A percentile compares a stretch with the other conserved stretches of the same genome.
Conservation (phyloP, 1,284 basidiomycete species). For the Microbotryum silenes-acaulis region DNA sequence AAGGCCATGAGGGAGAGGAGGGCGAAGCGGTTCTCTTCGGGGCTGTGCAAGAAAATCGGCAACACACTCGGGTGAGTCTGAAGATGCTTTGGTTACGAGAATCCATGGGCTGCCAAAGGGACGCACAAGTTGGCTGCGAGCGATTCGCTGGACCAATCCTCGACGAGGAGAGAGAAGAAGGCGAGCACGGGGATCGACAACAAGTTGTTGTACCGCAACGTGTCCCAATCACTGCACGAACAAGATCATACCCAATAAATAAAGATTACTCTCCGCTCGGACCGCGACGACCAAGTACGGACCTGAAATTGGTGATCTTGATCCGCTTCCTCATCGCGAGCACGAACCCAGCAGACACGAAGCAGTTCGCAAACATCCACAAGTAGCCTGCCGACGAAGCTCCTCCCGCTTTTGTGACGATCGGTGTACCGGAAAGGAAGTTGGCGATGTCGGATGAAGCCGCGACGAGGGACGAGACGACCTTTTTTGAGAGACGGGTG, state of each 20-base stretch:
- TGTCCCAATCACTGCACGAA: slow-evolving; percentile 52
- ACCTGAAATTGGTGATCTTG: slow-evolving; percentile 90
- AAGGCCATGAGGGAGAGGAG: slow-evolving; percentile 84
- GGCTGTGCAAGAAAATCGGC: slow-evolving; percentile 49
- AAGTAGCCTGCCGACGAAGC: slow-evolving; percentile 54
- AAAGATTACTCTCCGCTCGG: neutral
- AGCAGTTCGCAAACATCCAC: slow-evolving; percentile 94
- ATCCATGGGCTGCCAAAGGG: no score
- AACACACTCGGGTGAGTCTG: neutral
- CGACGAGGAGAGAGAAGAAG: slow-evolving; percentile 72
- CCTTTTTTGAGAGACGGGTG: slow-evolving; percentile 45
- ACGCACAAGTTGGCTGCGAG: slow-evolving; percentile 74
- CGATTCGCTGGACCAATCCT: slow-evolving; percentile 82
- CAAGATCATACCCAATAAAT: neutral
- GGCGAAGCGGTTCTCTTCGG: slow-evolving; percentile 67
- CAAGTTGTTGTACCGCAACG: slow-evolving; percentile 99
- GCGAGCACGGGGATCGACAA: slow-evolving; percentile 81
- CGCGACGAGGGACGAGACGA: slow-evolving; percentile 90
- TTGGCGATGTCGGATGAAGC: slow-evolving; percentile 78
- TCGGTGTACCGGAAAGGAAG: slow-evolving; percentile 39
- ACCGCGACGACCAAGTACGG: neutral
- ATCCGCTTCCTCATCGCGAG: slow-evolving; percentile 95
- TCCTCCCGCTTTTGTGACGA: slow-evolving; percentile 16
- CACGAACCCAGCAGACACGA: slow-evolving; percentile 72
- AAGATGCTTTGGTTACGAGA: slow-evolving; percentile 38